phyloP scores from a whole-genome alignment of 306 rosid genomes.

The Hippophae gyantsensis region DNA sequence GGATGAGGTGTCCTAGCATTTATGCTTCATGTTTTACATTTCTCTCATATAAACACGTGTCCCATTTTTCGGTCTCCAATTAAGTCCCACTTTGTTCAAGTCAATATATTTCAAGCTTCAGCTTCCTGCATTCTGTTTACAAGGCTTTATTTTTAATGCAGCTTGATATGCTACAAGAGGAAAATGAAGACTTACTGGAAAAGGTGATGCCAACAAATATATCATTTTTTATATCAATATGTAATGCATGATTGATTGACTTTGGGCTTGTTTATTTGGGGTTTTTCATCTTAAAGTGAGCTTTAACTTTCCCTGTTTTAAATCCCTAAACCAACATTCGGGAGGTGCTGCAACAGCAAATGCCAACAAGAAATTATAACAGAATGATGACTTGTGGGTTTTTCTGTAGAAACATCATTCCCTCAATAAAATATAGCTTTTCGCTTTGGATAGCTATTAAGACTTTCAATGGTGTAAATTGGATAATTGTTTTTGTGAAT shows the following conservation, averaged over 20 bases:
- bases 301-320: slow-evolving; percentile 1
- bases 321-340: background rate
- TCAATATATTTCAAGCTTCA: background rate
- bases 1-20: slow-evolving; percentile 58
- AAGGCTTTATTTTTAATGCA: slow-evolving; percentile 46
- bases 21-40: background rate
- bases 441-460: background rate
- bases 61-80: slow-evolving; percentile 5
- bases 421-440: background rate
- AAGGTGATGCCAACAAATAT: slow-evolving; percentile 60
- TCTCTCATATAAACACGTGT: background rate
- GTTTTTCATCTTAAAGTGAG: background rate
- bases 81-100: slow-evolving; percentile 3
- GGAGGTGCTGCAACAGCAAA: slow-evolving; percentile 5
- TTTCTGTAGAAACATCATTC: background rate
- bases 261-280: slow-evolving; percentile 4
- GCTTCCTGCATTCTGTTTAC: slow-evolving; percentile 15
- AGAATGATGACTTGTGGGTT: background rate
- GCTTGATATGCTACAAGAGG: slow-evolving; percentile 98
- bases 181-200: slow-evolving; percentile 65
- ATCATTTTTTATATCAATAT: slow-evolving; percentile 14
- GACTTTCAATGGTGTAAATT: slow-evolving; percentile 4
- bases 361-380: slow-evolving; percentile 3
- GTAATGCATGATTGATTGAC: slow-evolving; percentile 14
- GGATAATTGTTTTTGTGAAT: background rate